Evolutionary conservation across 306 rosid genomes (phyloP), one percentile per base, ranked within the genome.

Genomic region (Chamaecrista fasciculata): DNA sequence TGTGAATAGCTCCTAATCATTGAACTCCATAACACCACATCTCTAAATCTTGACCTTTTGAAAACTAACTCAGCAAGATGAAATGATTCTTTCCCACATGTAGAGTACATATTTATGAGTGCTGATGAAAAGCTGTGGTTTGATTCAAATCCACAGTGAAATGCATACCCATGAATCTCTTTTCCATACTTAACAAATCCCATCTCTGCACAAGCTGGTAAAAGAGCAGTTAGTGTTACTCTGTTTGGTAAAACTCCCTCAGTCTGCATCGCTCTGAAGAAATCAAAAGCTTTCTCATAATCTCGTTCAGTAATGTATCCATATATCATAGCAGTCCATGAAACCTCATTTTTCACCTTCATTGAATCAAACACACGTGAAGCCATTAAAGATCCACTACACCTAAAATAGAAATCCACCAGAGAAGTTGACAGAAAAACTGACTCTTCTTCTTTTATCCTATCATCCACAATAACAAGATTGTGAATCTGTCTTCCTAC

Each of bases 291-390:
- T 50, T 29, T 64, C 15, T 66, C 78, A 26, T 71, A 76, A 26
- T 79, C 34, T 15, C 69, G 79, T 74, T 76, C 70, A 29, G 69
- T 70, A 29, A 23, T 47, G 43, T 76, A 89, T 12, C 96, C 91
- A 39, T 87, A 84, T 70, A 89, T 82, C 74, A 84, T 56, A 28
- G 88, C 77, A 29, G 96, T 86, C 96, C 96, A 89, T 6, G 96
- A 80, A 66, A 86, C 88, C 77, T 78, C 89, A 77, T 89, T 89
- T 70, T 72, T 82, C 61, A 49, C 72, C 65, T 77, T 77, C 85
- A 82, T 84, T 46, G 56, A 74, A 74, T 78, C 12, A 51, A 89
- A 89, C 20, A 86, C 79, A 14, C 62, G 77, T 4, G 78, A 62
- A 58, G 90, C 91, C 82, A 37, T 79, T 31, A 62, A n/a, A 62